Base-by-base conservation (phyloP, 2,329 filamentous ascomycete species). In the Pleurostoma richardsiae region DNA sequence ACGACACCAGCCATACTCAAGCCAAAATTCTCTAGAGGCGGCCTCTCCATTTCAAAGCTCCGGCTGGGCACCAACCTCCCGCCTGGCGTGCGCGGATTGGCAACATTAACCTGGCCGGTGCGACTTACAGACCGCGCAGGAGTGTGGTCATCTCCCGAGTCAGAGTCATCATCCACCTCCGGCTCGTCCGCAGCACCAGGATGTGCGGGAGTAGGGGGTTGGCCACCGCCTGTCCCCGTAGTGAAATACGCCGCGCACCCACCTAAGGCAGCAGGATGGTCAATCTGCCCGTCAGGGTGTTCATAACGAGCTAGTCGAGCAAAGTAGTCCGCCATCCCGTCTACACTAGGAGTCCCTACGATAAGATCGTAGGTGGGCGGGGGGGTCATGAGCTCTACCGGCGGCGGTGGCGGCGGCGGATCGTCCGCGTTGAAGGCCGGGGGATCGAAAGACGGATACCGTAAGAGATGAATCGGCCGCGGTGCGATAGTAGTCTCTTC, bases 241-340 rank as follows among this genome's bases (percentile, higher is more conserved):
- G 44, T 19, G 6, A 44, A 41, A 6, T 50, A 52, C 7, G 43
- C 41, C 10, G 19, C 38, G 10, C 29, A 38, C 8, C 10, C 28
- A 19, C 33, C 39, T 28, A 38, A 5, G 10, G 19, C 39, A 47
- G 28, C 10, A 10, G 31, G 38, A 4, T 31, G 33, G 6, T 41
- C 41, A 11, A 19, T 4, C 5, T 40, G 39, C 1, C 36, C 33
- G 6, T 40, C 7, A 10, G 45, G 43, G 26, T 70, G 69, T 3
- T 89, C 85, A 47, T 88, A 86, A 53, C 89, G 79, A 0, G 87
- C 87, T 38, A 95, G 69, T 1, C 91, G 81, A 0, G 85, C 74
- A 62, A 96, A 96, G 64, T 96, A 96, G 59, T 96, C 91, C 2
- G 90, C 87, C 41, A 96, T 65, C 0, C 84, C 67, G 70, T 90